Evolutionary conservation across 2,329 filamentous ascomycete genomes (phyloP), one percentile per base, ranked within the genome.

Genomic region (Volutella citrinella): DNA sequence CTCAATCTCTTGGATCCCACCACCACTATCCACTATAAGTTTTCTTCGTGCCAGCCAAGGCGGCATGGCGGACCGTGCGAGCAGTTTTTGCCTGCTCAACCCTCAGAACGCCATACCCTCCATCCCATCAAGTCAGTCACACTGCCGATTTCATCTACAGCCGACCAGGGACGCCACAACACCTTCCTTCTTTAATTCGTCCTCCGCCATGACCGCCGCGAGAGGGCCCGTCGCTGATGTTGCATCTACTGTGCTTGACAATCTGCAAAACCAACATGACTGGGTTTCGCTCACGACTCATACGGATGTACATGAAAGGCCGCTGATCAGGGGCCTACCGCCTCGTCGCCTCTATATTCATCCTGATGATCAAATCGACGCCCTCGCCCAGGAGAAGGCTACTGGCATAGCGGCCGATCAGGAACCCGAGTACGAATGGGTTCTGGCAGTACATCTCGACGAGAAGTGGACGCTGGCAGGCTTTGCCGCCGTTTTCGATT

Each of bases 351-450:
- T 89, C 25, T 91, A 93, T 60, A 69, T 86, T 32, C 85, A 93
- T 54, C 86, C 87, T 3, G 87, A 93, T 57, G 86, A 90, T 63
- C 87, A 91, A 63, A 80, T 87, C 45, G 80, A 78, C 45, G 73
- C 84, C 35, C 69, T 90, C 35, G 80, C 82, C 46, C 69, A 72
- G 19, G 77, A 80, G 44, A 68, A 70, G 44, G 60, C 65, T 10
- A 64, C 64, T 3, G 68, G 69, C 11, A 58, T 67, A 35, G 59
- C 59, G 26, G 63, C 74, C 12, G 37, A 46, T 10, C 73, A 76
- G 51, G 63, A 59, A 11, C 69, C 78, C 3, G 78, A 85, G 61
- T 59, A 68, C 27, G 87, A 91, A 64, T 91, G 85, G 84, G 81
- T 93, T 16, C 62, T 91, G 29, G 83, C 87, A 4, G 77, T 82